Evolutionary conservation across 495 filamentous ascomycete species (phyloP).

Genomic region (Hyaloscypha variabilis): DNA sequence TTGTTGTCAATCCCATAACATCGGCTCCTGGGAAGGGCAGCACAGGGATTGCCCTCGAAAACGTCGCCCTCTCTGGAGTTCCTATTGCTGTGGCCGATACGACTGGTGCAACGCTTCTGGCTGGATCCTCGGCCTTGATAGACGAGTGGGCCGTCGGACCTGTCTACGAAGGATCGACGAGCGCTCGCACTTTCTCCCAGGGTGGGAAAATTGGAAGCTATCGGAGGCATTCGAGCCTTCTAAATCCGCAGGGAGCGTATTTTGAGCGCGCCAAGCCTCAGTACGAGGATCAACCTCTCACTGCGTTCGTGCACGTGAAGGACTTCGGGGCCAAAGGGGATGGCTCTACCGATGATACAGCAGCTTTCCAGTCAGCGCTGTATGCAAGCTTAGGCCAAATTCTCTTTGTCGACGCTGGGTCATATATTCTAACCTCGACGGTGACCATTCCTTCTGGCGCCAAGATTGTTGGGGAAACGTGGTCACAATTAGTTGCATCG

Average conservation of each 20-base stretch:
- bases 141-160: slow-evolving; percentile 22
- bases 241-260: slow-evolving; percentile 47
- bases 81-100: slow-evolving; percentile 48
- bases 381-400: slow-evolving; percentile 4
- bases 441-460: slow-evolving; percentile 47
- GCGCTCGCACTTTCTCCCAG: slow-evolving; percentile 12
- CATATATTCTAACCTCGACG: slow-evolving; percentile 50
- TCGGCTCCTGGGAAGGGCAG: slow-evolving; percentile 30
- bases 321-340: slow-evolving; percentile 51
- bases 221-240: slow-evolving; percentile 16
- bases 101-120: slow-evolving; percentile 50
- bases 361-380: slow-evolving; percentile 37
- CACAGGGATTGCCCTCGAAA: slow-evolving; percentile 61
- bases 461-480: slow-evolving; percentile 50
- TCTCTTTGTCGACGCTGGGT: slow-evolving; percentile 35
- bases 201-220: slow-evolving; percentile 22
- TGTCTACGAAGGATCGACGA: slow-evolving; percentile 21
- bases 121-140: slow-evolving; percentile 52
- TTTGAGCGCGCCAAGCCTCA: slow-evolving; percentile 71
- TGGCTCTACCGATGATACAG: slow-evolving; percentile 27
- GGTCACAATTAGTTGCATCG: slow-evolving; percentile 46
- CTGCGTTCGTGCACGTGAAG: slow-evolving; percentile 47
- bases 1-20: slow-evolving; percentile 19
- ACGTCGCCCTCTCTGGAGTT: slow-evolving; percentile 59
- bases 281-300: slow-evolving; percentile 50